Percentiles rank a stretch among this genome's conserved stretches.
These are phyloP conservation scores for Melastoma malabathricum DNA, from an alignment of 345 rosid genomes.

Conservation along the genomic window DNA sequence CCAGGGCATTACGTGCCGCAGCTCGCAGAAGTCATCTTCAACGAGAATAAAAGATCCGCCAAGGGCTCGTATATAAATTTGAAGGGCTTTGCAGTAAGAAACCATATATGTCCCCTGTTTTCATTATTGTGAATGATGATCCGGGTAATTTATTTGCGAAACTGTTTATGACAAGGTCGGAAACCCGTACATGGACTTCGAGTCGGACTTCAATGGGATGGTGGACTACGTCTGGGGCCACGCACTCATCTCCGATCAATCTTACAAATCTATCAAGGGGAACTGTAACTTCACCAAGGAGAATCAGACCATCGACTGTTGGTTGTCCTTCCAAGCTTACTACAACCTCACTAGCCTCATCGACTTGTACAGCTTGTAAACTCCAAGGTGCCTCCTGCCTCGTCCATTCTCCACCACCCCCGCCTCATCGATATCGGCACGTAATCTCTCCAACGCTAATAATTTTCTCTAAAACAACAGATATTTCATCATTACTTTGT, in stretches of 20 bases:
- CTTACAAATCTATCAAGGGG: neutral
- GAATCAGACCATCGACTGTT: neutral
- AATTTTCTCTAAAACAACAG: no score
- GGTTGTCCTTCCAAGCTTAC: neutral
- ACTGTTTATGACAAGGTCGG: conserved; percentile 4
- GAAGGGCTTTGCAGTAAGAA: conserved; percentile 13
- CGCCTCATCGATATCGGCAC: no score
- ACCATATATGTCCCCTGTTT: neutral
- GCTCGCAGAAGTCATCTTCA: conserved; percentile 14
- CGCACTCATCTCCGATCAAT: conserved; percentile 3
- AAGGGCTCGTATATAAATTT: conserved; percentile 13
- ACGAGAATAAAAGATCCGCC: conserved; percentile 9
- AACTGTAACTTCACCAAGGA: neutral
- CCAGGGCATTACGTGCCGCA: conserved; percentile 24
- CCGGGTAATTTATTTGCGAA: neutral
- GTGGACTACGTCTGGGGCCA: conserved; percentile 5
- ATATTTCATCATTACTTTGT: no score
- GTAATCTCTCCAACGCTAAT: no score
- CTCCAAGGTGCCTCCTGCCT: no score
- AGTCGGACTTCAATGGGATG: conserved; percentile 8
- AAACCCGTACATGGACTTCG: conserved; percentile 10
- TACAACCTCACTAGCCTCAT: neutral
- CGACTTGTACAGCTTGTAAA: neutral
- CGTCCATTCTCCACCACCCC: no score
- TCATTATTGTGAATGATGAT: no score